Base-by-base conservation (phyloP, 179 eudicot genomes). In the Monotropa hypopitys region DNA sequence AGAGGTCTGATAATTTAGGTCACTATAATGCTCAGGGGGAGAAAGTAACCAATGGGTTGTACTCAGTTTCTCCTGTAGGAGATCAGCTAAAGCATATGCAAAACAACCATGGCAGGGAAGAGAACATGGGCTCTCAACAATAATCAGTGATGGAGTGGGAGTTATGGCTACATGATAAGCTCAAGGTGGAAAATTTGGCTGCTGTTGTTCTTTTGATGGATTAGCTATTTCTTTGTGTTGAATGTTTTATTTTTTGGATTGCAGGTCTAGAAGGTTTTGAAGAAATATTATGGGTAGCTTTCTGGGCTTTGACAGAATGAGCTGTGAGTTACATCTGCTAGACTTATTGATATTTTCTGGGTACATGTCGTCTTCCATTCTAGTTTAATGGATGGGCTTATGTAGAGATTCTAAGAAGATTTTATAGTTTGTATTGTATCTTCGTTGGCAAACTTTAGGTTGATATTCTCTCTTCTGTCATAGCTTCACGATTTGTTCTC, bases 71-170 rank as follows among this genome's bases (percentile, higher is more conserved):
- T 35, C 76, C 73, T 11, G 74, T 18, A 11, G 79, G 72, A 33
- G 79, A 67, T 33, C 15, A 67, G 21, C 46, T 35, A 62, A 59
- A 57, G 84, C 75, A 82, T 70, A 18, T 70, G 73, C 81, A 78
- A 68, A 70, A 62, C 38, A 73, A 23, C 79, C 54, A 45, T 68
- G 80, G 38, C 70, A 72, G 28, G 74, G 62, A 76, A 57, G 85
- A 35, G 53, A 53, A 77, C 10, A 11, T 40, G 57, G 65, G 38
- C 51, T 38, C 74, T 38, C 38, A 53, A 49, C 79, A 67, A 35
- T 76, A 42, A 38, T 76, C 35, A 35, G 4, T 23, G 51, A 7
- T 62, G 30, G 20, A 21, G 35, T 33, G 8, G 50, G 50, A 21
- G 6, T 33, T 33, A 38, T 21, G 47, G 73, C 47, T 49, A 54